Percentiles rank a stretch among this genome's conserved stretches.
Evolutionary conservation across 2,329 filamentous ascomycete species (phyloP).

Genomic region (Hymenoscyphus infarciens): DNA sequence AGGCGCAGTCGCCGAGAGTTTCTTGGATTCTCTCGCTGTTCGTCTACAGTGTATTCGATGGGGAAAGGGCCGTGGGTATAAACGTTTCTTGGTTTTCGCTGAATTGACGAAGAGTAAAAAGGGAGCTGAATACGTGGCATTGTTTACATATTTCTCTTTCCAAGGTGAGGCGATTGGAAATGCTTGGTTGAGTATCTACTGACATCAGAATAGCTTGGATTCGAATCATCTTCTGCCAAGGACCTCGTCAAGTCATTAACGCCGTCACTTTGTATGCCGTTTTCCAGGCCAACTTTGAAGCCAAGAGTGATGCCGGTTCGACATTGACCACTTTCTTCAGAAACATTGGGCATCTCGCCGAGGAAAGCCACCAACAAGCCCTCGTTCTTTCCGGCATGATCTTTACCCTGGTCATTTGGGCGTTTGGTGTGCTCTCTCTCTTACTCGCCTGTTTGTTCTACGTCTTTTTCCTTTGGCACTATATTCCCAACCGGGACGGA

Average conservation of each 20-base stretch:
- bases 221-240: constrained; percentile 84
- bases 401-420: constrained; percentile 87
- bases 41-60: constrained; percentile 79
- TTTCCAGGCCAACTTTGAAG: constrained; percentile 70
- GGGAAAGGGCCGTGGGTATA: constrained; percentile 74
- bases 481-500: constrained; percentile 79
- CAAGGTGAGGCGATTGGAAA: constrained; percentile 47
- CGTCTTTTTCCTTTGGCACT: constrained; percentile 85
- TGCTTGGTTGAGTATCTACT: constrained; percentile 6
- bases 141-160: constrained; percentile 68
- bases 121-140: constrained; percentile 67
- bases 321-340: constrained; percentile 73
- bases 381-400: constrained; percentile 86
- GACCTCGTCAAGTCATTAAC: constrained; percentile 88
- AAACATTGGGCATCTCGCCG: constrained; percentile 72
- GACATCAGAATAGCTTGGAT: constrained; percentile 64
- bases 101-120: constrained; percentile 70
- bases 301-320: constrained; percentile 56
- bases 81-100: constrained; percentile 72
- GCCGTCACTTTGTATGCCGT: constrained; percentile 84
- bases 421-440: constrained; percentile 73
- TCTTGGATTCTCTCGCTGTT: constrained; percentile 82
- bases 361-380: constrained; percentile 72
- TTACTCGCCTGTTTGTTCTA: constrained; percentile 76
- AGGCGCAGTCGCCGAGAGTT: constrained; percentile 85